Base-by-base conservation (phyloP, 1,284 basidiomycete genomes). In the Coniophora puteana region DNA sequence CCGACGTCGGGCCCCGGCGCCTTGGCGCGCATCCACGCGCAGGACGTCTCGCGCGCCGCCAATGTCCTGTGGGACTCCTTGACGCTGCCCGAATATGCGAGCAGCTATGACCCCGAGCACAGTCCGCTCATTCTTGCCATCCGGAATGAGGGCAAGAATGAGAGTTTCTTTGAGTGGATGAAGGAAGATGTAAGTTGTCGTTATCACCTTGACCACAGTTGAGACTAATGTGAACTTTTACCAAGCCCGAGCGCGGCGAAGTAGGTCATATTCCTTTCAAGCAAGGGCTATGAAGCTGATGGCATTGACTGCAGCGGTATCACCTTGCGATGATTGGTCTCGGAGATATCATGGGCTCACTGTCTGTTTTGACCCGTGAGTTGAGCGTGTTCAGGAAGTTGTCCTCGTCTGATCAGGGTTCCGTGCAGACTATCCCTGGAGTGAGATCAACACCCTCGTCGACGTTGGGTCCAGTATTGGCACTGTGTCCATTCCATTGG, bases 381-480 rank as follows among this genome's bases (percentile, higher is more conserved):
- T 35, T 17, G 8, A 1, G 6, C 8, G 3, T 5, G 5, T 34
- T 18, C 7, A 8, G 36, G 26, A 34, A 11, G 6, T 28, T 12
- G 11, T 26, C 10, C 10, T 5, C 3, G 12, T n/a, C 25, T 12
- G 5, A 20, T 20, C 8, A 4, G 29, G 29, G 18, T 14, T 11
- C n/a, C 14, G 5, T 16, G 8, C 20, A 60, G 55, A 60, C 22
- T 74, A 69, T 50, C 69, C 72, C 5, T 78, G 73, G 75, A 44
- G 53, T n/a, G 50, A 54, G 8, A 54, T 71, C 2, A 57, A 67
- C 1, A 63, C 59, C 0, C 48, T 80, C 8, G 71, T 69, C 26
- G 77, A 79, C 50, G 59, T 80, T 8, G 75, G 72, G 3, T 64
- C 70, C 1, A 69, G 74, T 1, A 53, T 67, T 20, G 76, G 77